Percentiles rank a stretch among this genome's conserved stretches.
phyloP scores from a whole-genome alignment of 129 eudicot species.

The Helianthus tuberosus region DNA sequence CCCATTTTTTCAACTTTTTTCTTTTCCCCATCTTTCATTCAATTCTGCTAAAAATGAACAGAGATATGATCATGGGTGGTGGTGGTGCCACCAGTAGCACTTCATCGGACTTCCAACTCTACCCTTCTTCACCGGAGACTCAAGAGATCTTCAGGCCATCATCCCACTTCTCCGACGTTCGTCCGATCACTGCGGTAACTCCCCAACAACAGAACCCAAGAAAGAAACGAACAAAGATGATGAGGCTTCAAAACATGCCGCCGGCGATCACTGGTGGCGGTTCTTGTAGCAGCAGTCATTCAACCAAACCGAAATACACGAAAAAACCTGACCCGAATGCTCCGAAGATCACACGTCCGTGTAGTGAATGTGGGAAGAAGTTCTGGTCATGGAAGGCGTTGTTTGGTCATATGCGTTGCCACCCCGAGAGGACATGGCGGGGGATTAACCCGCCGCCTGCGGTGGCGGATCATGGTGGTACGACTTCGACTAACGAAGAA shows the following conservation, averaged over 20 bases:
- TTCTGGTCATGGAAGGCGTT: constrained; percentile 90
- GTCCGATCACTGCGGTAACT: constrained; percentile 5
- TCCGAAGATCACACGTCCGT: constrained; percentile 67
- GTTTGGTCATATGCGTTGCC: constrained; percentile 98
- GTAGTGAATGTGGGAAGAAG: constrained; percentile 76
- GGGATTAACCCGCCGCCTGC: constrained; percentile 78
- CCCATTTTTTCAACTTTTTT: constrained; percentile 31
- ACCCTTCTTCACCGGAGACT: constrained; percentile 25
- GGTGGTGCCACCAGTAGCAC: constrained; percentile 22
- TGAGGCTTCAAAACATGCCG: constrained; percentile 18
- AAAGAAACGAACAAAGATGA: constrained; percentile 57
- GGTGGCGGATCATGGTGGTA: constrained; percentile 9
- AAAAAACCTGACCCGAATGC: constrained; percentile 71
- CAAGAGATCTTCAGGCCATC: constrained; percentile 24
- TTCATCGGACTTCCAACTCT: constrained; percentile 34
- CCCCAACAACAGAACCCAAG: constrained; percentile 41
- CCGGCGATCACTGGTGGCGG: constrained; percentile 3
- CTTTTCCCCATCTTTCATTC: constrained; percentile 8
- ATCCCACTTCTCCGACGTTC: constrained; percentile 9
- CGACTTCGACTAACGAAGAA: constrained; percentile 54
- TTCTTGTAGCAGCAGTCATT: neutral
- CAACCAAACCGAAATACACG: constrained; percentile 35
- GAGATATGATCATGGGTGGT: constrained; percentile 14
- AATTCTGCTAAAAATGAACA: neutral
- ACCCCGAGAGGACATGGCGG: constrained; percentile 94